Conservation (phyloP, 371 early-diverging fungal genomes). For the Mortierella sp. region DNA sequence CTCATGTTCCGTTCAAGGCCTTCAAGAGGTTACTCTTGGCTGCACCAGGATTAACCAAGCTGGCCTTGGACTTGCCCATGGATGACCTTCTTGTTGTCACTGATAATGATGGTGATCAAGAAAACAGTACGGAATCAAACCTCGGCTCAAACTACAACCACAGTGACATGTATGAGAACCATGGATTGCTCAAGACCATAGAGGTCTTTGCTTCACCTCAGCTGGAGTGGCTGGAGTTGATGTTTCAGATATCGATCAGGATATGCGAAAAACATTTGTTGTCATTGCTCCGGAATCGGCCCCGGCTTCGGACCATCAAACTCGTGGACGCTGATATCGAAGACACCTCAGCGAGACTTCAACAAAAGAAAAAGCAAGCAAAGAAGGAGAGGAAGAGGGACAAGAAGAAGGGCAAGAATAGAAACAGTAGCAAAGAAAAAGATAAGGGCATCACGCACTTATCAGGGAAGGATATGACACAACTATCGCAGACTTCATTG, state of each 20-base stretch:
- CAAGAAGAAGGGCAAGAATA: neutral
- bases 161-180: neutral
- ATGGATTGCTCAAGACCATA: conserved; percentile 13
- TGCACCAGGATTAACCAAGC: neutral
- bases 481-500: no score
- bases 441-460: no score
- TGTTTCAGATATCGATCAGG: conserved; percentile 19
- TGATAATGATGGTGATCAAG: neutral
- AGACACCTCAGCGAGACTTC: neutral
- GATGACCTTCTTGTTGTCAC: conserved; percentile 1
- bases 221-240: conserved; percentile 17
- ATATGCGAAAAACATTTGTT: conserved; percentile 11
- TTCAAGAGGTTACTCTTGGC: conserved; percentile 6
- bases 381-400: neutral
- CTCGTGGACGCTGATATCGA: conserved; percentile 31
- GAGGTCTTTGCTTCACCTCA: conserved; percentile 9
- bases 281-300: conserved; percentile 14
- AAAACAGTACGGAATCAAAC: neutral
- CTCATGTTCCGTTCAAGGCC: conserved; percentile 2
- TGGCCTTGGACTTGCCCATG: conserved; percentile 22
- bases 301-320: conserved; percentile 16
- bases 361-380: neutral
- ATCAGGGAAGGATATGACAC: no score
- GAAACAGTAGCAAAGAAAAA: neutral
- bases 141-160: neutral